A percentile compares a stretch with the other conserved stretches of the same genome.
These are phyloP conservation scores for Hemisphaericaspora nanyangensis DNA, from an alignment of 805 yeast species.

Conservation along the genomic window DNA sequence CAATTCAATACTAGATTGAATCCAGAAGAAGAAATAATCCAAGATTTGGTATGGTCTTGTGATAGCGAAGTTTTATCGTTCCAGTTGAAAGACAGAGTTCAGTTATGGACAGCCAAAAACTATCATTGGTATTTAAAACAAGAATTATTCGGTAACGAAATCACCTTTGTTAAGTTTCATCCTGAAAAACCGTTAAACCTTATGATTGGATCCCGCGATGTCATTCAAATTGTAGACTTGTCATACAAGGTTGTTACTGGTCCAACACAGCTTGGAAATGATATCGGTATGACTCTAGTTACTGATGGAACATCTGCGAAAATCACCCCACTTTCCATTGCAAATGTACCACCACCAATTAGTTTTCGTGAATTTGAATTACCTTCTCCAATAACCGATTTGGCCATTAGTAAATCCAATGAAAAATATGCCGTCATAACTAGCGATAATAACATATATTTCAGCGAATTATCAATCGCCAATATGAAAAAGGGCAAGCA, in stretches of 20 bases:
- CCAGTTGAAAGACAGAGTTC: slow-evolving; percentile 58
- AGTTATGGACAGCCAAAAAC: slow-evolving; percentile 86
- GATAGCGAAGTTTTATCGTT: slow-evolving; percentile 77
- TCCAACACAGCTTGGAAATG: slow-evolving; percentile 63
- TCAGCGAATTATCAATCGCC: slow-evolving; percentile 45
- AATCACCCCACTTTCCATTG: slow-evolving; percentile 77
- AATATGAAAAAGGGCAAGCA: slow-evolving; percentile 46
- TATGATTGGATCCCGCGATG: slow-evolving; percentile 54
- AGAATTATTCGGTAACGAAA: slow-evolving; percentile 44
- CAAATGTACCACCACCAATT: slow-evolving; percentile 95
- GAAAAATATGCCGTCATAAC: slow-evolving; percentile 56
- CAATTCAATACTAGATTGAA: slow-evolving; percentile 70
- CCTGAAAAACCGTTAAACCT: slow-evolving; percentile 82
- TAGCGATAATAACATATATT: slow-evolving; percentile 28
- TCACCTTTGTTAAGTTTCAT: slow-evolving; percentile 66
- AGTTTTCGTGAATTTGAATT: slow-evolving; percentile 63
- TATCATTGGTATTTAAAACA: slow-evolving; percentile 96
- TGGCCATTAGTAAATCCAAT: slow-evolving; percentile 61
- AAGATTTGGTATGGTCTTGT: slow-evolving; percentile 70
- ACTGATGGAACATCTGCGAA: slow-evolving; percentile 70
- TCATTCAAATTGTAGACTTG: slow-evolving; percentile 64
- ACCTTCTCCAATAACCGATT: slow-evolving; percentile 51
- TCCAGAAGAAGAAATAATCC: slow-evolving; percentile 42
- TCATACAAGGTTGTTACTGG: slow-evolving; percentile 63
- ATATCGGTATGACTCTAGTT: slow-evolving; percentile 75